Conservation (phyloP, 306 rosid species). For the Lotus japonicus region DNA sequence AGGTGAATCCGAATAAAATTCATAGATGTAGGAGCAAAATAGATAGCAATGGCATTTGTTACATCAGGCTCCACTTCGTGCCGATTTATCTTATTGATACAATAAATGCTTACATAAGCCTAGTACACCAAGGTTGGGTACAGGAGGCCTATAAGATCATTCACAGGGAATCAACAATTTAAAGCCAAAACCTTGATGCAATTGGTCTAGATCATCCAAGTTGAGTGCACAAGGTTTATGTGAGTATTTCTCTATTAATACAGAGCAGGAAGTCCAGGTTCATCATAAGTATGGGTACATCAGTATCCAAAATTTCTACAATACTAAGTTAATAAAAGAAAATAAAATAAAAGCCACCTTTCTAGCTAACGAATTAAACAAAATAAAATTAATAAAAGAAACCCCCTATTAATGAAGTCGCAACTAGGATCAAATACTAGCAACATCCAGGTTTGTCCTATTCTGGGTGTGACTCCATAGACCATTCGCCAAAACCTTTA, state of each 20-base stretch:
- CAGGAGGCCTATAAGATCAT: too few relatives aligned
- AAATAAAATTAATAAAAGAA: not conserved
- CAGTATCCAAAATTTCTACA: not conserved
- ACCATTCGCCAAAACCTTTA: not conserved
- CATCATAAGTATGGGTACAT: not conserved
- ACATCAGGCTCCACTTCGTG: too few relatives aligned
- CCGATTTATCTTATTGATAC: too few relatives aligned
- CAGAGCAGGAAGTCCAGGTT: not conserved
- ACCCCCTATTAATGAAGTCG: not conserved
- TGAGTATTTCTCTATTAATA: not conserved
- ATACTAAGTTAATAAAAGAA: not conserved
- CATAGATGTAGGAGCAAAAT: too few relatives aligned
- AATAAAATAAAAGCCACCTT: too few relatives aligned
- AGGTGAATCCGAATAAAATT: too few relatives aligned
- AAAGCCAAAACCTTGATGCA: not conserved
- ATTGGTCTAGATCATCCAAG: slow-evolving; percentile 3
- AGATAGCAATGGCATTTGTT: too few relatives aligned
- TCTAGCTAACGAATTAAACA: not conserved
- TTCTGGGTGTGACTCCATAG: not conserved
- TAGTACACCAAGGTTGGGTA: too few relatives aligned
- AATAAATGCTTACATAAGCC: too few relatives aligned
- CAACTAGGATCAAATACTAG: not conserved
- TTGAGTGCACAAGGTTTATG: not conserved
- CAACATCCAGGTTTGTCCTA: slow-evolving; percentile 1
- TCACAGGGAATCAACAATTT: not conserved